These are phyloP conservation scores for Russula compacta DNA, from an alignment of 768 basidiomycete species.

Conservation along the genomic window DNA sequence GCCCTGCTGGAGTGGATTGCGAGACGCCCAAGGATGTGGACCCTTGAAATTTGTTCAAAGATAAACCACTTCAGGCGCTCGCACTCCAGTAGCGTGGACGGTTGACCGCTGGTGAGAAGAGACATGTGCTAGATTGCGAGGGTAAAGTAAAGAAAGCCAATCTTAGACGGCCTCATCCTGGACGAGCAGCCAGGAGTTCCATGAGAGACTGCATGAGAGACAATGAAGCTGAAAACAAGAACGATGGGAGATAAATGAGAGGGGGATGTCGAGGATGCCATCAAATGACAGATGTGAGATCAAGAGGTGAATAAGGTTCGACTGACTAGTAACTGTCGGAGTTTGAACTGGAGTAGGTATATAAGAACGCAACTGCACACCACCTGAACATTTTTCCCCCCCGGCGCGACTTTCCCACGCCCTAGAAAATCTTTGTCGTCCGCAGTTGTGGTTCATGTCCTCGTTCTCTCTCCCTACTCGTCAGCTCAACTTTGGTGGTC, in stretches of 20 bases:
- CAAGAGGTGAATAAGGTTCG: conserved; percentile 21
- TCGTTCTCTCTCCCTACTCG: conserved; percentile 64
- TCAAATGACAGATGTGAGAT: conserved; percentile 17
- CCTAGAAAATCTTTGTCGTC: conserved; percentile 10
- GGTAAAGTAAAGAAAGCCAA: not conserved
- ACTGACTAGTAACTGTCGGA: conserved; percentile 6
- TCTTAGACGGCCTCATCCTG: not conserved
- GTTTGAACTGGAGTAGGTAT: conserved; percentile 15
- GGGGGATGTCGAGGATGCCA: not conserved
- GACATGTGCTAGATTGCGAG: too few relatives aligned
- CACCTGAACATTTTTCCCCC: not conserved
- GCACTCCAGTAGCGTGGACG: not conserved
- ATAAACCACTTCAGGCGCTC: not conserved
- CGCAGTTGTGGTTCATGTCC: conserved; percentile 30
- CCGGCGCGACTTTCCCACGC: conserved; percentile 20
- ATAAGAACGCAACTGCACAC: conserved; percentile 1
- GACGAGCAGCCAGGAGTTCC: not conserved
- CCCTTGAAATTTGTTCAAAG: not conserved
- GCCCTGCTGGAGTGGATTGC: not conserved
- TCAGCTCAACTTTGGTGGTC: conserved; percentile 69
- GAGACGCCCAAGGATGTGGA: not conserved
- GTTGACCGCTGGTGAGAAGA: not conserved
- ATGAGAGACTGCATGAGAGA: not conserved
- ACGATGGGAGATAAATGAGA: not conserved
- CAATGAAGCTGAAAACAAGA: not conserved